Conservation (phyloP, 768 basidiomycete species). For the Mycena sanguinolenta region DNA sequence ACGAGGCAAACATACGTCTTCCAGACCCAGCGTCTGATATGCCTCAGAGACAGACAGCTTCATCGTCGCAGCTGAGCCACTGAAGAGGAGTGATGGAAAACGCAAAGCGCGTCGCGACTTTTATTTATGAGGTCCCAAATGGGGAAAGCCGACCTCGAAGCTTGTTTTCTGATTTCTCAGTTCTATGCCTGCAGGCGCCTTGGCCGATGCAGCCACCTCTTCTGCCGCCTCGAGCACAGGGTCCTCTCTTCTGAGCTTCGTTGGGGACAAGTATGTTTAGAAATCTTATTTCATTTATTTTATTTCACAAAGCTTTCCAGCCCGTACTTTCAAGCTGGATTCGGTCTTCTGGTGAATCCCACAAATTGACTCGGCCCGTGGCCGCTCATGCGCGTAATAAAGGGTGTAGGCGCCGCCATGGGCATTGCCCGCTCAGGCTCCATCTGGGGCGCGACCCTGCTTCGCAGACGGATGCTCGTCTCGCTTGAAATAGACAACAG, state of each 20-base stretch:
- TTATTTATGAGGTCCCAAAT: constrained; percentile 10
- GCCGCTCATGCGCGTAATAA: constrained; percentile 28
- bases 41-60: constrained; percentile 44
- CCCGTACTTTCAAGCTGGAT: constrained; percentile 98
- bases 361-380: constrained; percentile 14
- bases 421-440: constrained; percentile 80
- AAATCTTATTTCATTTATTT: background rate
- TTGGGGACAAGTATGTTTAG: constrained; percentile 76
- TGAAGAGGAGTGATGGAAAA: background rate
- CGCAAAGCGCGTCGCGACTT: background rate
- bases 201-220: constrained; percentile 23
- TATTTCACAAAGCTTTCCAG: constrained; percentile 57
- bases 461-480: constrained; percentile 92
- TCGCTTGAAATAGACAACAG: constrained; percentile 97
- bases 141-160: background rate
- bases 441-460: constrained; percentile 76
- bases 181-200: constrained; percentile 36
- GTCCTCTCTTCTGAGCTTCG: constrained; percentile 55
- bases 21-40: constrained; percentile 63
- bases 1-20: constrained; percentile 56
- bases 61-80: constrained; percentile 15
- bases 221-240: constrained; percentile 28
- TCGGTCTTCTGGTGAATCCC: constrained; percentile 89
- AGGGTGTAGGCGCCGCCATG: constrained; percentile 94
- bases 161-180: background rate